Evolutionary conservation across 1,284 basidiomycete species (phyloP), one percentile per base, ranked within the genome.

Genomic region (Naganishia albida): DNA sequence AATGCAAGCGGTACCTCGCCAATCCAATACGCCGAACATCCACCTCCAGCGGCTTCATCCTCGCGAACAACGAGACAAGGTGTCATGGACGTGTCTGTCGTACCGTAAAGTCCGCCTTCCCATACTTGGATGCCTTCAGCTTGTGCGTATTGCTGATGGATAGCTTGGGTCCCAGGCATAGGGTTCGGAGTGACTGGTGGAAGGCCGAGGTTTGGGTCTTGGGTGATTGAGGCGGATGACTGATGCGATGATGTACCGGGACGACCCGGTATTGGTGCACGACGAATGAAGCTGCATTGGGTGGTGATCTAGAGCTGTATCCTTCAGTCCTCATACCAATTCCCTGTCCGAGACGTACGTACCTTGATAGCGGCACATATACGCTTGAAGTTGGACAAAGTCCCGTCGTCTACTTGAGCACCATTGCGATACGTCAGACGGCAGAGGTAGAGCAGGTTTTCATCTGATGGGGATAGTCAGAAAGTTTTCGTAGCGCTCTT

Each of bases 171-270:
- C 0, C 40, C 56, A 6, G 64, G 64, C 59, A 60, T 59, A 28
- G 64, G 64, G 38, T 65, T 65, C 16, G 64, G 64, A 3, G 64
- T 65, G 8, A 43, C 55, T 0, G 64, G 64, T 40, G 64, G 64
- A 6, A 60, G 38, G 25, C 44, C 56, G 50, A 60, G 49, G 52
- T 62, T 59, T 23, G 16, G 39, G 25, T 28, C 38, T 28, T 30
- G 46, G 20, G 18, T 46, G 40, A 30, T 38, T 16, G 44, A 39
- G 15, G 23, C 46, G 15, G 53, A 40, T 23, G 53, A 28, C 23
- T 30, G 48, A 25, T 42, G 42, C 3, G 28, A 48, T 7, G 64
- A 59, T 4, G 49, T n/a, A n/a, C 13, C 20, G 13, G 46, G 23
- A 23, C 20, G 13, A 8, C n/a, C 40, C 42, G 30, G 34, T 40